A percentile compares a stretch with the other conserved stretches of the same genome.
phyloP scores from a whole-genome alignment of 257 asterid species.

The Apocynum venetum region DNA sequence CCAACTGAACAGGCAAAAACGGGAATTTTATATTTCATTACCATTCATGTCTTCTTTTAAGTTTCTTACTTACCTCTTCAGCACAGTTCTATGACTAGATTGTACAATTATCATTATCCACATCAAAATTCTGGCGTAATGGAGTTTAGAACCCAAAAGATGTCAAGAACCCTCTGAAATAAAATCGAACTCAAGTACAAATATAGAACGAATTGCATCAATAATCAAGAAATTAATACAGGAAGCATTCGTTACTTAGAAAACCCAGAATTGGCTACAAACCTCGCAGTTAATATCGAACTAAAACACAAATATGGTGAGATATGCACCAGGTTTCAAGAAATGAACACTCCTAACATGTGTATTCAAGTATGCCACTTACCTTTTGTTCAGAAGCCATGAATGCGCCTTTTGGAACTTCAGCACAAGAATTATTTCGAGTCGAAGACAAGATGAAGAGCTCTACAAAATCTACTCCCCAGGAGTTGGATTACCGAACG shows the following conservation, averaged over 20 bases:
- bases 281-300: not conserved
- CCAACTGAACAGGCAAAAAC: slow-evolving; percentile 1
- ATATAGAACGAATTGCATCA: not conserved
- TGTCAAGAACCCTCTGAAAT: not conserved
- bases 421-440: not conserved
- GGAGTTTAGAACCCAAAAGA: not conserved
- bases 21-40: not conserved
- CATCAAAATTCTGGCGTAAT: not conserved
- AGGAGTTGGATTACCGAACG: not conserved
- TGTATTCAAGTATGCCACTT: not conserved
- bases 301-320: not conserved
- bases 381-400: slow-evolving; percentile 1
- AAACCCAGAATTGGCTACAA: not conserved
- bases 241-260: not conserved
- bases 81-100: not conserved
- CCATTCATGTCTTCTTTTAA: not conserved
- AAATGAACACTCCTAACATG: not conserved
- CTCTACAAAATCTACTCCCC: not conserved
- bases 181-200: not conserved
- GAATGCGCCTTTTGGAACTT: not conserved
- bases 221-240: not conserved
- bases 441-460: not conserved
- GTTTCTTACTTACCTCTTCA: not conserved
- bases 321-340: not conserved
- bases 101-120: not conserved